Evolutionary conservation across 148 eudicot species (phyloP), one percentile per base, ranked within the genome.

Genomic region (Rheum nobile): DNA sequence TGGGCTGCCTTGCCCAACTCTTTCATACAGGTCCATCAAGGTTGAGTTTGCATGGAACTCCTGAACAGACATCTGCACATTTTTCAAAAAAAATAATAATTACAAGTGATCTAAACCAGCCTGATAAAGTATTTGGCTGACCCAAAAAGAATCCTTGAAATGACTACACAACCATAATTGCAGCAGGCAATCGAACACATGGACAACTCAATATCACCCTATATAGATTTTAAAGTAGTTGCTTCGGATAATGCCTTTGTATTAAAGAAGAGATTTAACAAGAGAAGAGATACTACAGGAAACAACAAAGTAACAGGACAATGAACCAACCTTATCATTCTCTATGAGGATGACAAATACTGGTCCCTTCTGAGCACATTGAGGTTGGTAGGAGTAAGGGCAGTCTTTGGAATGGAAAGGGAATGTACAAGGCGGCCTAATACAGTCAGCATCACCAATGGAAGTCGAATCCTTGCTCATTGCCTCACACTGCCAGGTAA

Each of bases 401-500:
- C 99, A 95, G 44, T 84, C 88, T 65, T 84, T 86, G 17, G 99
- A 88, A 79, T 95, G 99, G 67, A 80, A 79, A 39, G 99, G 97
- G 79, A 95, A 91, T 61, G 77, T 86, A 82, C 99, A 95, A 4
- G 88, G 86, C 55, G 89, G 93, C 77, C 76, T 87, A 37, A 82
- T 77, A 41, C 87, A 80, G 75, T 86, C 88, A 54, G 59, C 72
- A 75, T 50, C 79, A 28, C 77, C 74, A 54, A 80, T 74, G 28
- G 96, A 79, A 61, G 87, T 75, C 21, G 42, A 77, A 44, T 85
- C 88, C 73, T 78, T 88, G 77, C 80, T 88, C 90, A 87, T 89
- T 77, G 91, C 83, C 83, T 95, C 99, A 73, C 96, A 95, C 69
- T 91, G 98, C 98, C 98, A 95, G 54, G 90, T 84, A 16, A 95